Base-by-base conservation (phyloP, 2,329 filamentous ascomycete genomes). In the Epichloe baconii region DNA sequence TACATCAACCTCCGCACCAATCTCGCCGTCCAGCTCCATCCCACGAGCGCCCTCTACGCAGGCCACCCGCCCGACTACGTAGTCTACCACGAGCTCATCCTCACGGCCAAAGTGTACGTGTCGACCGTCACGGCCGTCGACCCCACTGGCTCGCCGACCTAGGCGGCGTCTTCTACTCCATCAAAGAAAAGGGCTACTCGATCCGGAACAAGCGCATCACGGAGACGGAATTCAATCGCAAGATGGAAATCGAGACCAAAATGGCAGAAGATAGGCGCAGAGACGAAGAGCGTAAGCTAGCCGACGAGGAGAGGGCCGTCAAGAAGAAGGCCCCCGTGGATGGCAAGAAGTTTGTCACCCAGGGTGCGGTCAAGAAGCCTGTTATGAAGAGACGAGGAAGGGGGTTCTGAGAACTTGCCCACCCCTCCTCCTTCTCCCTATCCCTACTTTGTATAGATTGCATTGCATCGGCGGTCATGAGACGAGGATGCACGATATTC, bases 51-150 rank as follows among this genome's bases (percentile, higher is more conserved):
- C 2, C 77, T 98, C 0, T 97, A 96, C 64, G 93, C 93, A 1
- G 93, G 93, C 4, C 94, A 95, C 67, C 79, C 95, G 23, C 93
- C 94, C 1, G 93, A 98, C 64, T 97, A 97, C 63, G 88, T 98
- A 49, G 83, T 98, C 42, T 98, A 98, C 68, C 93, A 98, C 73
- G 93, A 98, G 68, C 79, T 98, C 53, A 95, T 98, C 60, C 80
- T 98, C 54, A 98, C 93, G 0, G 88, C 84, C 52, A 96, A 95
- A 65, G 93, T 97, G 65, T 98, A 97, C 72, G 96, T 98, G 82
- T 94, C 88, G 3, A 95, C 88, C 4, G 93, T 98, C 10, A 98
- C 93, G 4, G 82, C 88, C 1, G 93, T 98, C 1, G 93, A 98
- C 65, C 91, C 49, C 88, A 94, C 64, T 98, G 93, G 93, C 79